Evolutionary conservation across 1,284 basidiomycete species (phyloP), one percentile per base, ranked within the genome.

Genomic region (Mycena citricolor): DNA sequence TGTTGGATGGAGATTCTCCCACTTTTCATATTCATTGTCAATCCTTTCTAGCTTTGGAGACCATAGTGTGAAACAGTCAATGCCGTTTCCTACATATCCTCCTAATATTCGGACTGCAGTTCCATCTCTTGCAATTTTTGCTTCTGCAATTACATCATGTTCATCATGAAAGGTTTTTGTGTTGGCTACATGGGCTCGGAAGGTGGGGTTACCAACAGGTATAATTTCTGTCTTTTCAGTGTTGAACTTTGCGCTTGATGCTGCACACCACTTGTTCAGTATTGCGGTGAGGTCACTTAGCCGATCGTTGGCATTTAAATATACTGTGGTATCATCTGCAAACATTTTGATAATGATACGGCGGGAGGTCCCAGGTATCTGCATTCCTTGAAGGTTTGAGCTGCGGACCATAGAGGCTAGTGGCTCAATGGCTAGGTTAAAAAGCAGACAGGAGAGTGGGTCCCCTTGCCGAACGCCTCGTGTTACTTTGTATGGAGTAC

Each of bases 1-100:
- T 10, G 52, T 55, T 21, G 40, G 32, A 29, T 42, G 7, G 12
- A 22, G 6, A 23, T 32, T 17, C 31, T 19, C 21, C 11, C 16
- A 8, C 13, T 23, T 22, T 34, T 30, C 17, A 12, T 22, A 14
- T 13, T 11, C 17, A 23, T 32, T 17, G n/a, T 14, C 13, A 21
- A 32, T n/a, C 34, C 38, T 4, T 42, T 33, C 7, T 22, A 29
- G 7, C 2, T 38, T 46, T 3, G 30, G 29, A 10, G 42, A 14
- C 57, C 57, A 59, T 10, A 47, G 20, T 0, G 37, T 21, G 0
- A 28, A 28, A 11, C 48, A 23, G 4, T 52, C 32, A 0, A 39
- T 39, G 1, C 51, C 35, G 32, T 59, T 54, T n/a, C 57, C 56
- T 20, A 41, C 32, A 47, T 51, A 54, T 13, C 37, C 51, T 10